Evolutionary conservation across 116 monocot genomes (phyloP), one percentile per base, ranked within the genome.

Genomic region (Posidonia oceanica): DNA sequence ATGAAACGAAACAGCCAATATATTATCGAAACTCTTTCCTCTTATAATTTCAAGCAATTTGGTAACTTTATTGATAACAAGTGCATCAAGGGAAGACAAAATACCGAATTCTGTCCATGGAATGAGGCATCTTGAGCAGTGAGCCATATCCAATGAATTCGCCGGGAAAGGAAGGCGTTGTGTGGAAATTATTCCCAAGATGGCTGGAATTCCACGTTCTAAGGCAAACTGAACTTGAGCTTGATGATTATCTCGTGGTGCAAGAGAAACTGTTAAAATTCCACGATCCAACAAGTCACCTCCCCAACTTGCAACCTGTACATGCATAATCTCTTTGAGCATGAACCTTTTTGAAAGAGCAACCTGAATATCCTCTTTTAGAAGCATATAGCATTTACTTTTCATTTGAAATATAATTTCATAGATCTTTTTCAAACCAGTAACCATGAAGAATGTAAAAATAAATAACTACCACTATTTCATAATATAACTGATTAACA

Each of bases 221-320:
- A 98, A 79, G 23, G 97, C 89, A 75, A 98, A 98, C 71, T 98
- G 92, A 61, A 98, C 93, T 81, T 98, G 92, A 78, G 97, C 92
- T 69, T 98, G 87, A 75, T 98, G 97, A 71, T 89, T 89, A 74
- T 98, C 97, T 76, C 93, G 83, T 21, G 97, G 97, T 64, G 92
- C 97, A 61, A 98, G 87, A 57, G 97, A 98, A 63, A 98, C 59
- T 39, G 97, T 84, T 18, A 98, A 66, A 71, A 98, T 87, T 57
- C 86, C 87, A 48, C 92, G 80, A 13, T 80, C 85, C 74, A 98
- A 74, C 69, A 92, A 78, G 84, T 98, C 87, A 54, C 97, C 92
- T 54, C 97, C 93, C 92, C 92, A 98, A 64, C 97, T 98, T 67
- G 97, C 97, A 53, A 98, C 97, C 92, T 91, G 54, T 57, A 73